These are phyloP conservation scores for Sporothrix pseudoabietina DNA, from an alignment of 2,329 filamentous ascomycete genomes.

Conservation along the genomic window DNA sequence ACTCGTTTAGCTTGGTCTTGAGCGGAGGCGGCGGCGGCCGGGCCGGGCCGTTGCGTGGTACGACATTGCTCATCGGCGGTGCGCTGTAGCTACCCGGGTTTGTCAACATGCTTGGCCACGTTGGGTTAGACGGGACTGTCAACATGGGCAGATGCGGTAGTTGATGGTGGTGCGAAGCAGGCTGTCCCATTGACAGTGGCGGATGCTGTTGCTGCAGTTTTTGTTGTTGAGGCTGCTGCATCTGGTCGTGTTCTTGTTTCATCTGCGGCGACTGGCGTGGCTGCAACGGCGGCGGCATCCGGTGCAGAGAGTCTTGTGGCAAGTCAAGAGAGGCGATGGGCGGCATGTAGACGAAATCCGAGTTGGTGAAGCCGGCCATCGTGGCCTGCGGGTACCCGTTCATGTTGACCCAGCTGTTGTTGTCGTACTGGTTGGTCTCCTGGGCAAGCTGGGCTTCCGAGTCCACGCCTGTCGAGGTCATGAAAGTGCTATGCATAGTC, in stretches of 20 bases:
- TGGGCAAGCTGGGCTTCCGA: conserved; percentile 51
- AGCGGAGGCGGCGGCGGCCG: conserved; percentile 54
- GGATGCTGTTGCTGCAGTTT: conserved; percentile 24
- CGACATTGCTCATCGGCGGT: conserved; percentile 44
- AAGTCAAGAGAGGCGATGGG: conserved; percentile 50
- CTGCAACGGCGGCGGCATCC: conserved; percentile 57
- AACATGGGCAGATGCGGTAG: conserved; percentile 65
- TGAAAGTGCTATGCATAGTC: conserved; percentile 52
- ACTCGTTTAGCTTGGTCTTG: conserved; percentile 47
- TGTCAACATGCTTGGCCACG: conserved; percentile 82
- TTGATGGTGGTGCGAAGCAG: conserved; percentile 44
- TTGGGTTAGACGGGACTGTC: conserved; percentile 66
- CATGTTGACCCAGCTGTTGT: conserved; percentile 59
- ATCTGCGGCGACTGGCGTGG: conserved; percentile 42
- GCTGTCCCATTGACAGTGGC: conserved; percentile 38
- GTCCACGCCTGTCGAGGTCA: conserved; percentile 51
- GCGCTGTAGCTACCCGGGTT: conserved; percentile 68
- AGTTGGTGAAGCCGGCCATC: conserved; percentile 67
- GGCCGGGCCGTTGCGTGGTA: conserved; percentile 22
- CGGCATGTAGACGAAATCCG: conserved; percentile 58
- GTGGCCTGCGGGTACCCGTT: conserved; percentile 68
- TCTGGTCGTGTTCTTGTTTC: conserved; percentile 21
- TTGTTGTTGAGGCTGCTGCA: conserved; percentile 27
- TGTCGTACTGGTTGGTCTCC: conserved; percentile 42
- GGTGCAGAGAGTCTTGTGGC: conserved; percentile 53